These are phyloP conservation scores for Zygoascus tannicola DNA, from an alignment of 805 yeast genomes.

Conservation along the genomic window DNA sequence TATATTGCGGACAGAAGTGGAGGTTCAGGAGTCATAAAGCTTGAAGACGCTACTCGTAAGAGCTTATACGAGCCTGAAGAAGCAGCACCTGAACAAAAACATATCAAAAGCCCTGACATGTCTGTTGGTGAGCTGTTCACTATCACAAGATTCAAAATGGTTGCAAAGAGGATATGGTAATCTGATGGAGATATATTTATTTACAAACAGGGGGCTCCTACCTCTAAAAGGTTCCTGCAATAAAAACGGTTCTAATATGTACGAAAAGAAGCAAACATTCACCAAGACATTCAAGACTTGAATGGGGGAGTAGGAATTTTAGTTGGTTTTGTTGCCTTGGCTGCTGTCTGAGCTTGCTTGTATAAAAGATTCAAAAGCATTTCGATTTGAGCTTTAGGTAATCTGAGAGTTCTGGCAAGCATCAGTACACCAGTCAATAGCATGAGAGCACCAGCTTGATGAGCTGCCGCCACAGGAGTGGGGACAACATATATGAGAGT, in stretches of 20 bases:
- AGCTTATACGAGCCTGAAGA: conserved; percentile 21
- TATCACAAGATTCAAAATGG: conserved; percentile 62
- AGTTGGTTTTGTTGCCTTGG: background rate
- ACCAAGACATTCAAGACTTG: no score
- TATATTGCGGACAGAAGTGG: conserved; percentile 14
- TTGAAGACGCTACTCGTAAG: conserved; percentile 22
- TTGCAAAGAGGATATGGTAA: conserved; percentile 66
- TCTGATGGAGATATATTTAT: conserved; percentile 4
- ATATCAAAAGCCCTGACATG: conserved; percentile 4
- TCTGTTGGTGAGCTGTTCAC: conserved; percentile 31
- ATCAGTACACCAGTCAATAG: conserved; percentile 71
- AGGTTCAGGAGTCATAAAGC: conserved; percentile 19
- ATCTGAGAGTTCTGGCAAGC: conserved; percentile 46
- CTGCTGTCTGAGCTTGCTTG: conserved; percentile 6
- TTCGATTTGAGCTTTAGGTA: conserved; percentile 37
- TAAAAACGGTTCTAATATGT: no score
- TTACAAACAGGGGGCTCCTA: background rate
- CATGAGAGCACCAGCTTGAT: conserved; percentile 94
- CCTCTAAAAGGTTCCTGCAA: no score
- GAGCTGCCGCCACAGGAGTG: conserved; percentile 84
- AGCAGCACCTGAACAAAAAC: conserved; percentile 18
- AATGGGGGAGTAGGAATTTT: background rate
- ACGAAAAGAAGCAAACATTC: no score
- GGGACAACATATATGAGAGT: conserved; percentile 88
- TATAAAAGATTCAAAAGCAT: conserved; percentile 8